Evolutionary conservation across 2,329 filamentous ascomycete species (phyloP).

Genomic region (Fusarium graminum): DNA sequence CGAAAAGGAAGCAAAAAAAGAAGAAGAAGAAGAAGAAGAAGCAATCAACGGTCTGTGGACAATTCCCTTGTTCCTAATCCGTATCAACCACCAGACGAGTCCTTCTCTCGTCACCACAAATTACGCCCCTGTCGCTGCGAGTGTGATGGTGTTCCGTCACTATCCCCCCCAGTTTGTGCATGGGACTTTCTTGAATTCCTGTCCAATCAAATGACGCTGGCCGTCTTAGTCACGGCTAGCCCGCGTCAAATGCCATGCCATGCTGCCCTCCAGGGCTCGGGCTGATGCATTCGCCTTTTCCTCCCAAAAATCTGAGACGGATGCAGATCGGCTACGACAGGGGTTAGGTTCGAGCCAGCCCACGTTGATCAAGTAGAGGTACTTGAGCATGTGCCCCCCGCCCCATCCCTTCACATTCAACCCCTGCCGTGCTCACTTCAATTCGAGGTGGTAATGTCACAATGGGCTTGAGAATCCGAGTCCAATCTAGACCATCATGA

Average conservation of each 20-base stretch:
- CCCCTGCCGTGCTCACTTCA: constrained; percentile 41
- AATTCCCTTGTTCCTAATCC: neutral
- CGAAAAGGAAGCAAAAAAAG: neutral
- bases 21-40: neutral
- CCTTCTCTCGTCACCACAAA: constrained; percentile 24
- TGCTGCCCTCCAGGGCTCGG: constrained; percentile 44
- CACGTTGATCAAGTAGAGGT: constrained; percentile 45
- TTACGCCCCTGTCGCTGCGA: constrained; percentile 42
- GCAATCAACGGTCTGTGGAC: neutral
- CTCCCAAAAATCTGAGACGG: constrained; percentile 54
- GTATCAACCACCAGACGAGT: neutral
- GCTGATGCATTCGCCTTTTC: constrained; percentile 48
- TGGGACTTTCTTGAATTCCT: constrained; percentile 41
- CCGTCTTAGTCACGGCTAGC: constrained; percentile 42
- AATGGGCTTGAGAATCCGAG: constrained; percentile 33
- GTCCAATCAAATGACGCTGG: constrained; percentile 37
- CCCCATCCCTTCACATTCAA: constrained; percentile 34
- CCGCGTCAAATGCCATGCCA: constrained; percentile 42
- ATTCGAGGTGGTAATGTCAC: constrained; percentile 45
- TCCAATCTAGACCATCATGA: constrained; percentile 22
- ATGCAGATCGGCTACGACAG: constrained; percentile 54
- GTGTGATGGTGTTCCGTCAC: constrained; percentile 47
- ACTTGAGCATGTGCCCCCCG: constrained; percentile 50
- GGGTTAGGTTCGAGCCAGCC: constrained; percentile 40
- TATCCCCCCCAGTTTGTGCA: constrained; percentile 46